Conservation (phyloP, 2,329 filamentous ascomycete species). For the Verticillium klebahnii region DNA sequence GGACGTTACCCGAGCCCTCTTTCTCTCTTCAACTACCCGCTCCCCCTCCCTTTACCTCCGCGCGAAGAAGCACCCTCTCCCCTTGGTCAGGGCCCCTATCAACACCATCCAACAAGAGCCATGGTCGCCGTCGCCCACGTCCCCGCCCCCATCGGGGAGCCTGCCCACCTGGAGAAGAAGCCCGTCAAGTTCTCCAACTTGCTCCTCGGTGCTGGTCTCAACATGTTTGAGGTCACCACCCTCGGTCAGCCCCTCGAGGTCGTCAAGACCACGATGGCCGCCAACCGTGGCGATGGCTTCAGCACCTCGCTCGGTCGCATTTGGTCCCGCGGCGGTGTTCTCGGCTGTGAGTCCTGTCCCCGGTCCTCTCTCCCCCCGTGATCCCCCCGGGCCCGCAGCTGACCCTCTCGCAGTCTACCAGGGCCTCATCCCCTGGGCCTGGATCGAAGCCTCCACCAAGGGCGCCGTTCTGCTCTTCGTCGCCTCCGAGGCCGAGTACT, state of each 20-base stretch:
- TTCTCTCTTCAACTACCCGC: not conserved
- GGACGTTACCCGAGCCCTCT: not conserved
- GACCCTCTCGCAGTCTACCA: conserved; percentile 73
- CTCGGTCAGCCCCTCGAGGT: conserved; percentile 85
- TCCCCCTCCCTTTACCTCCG: conserved; percentile 26
- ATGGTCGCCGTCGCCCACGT: conserved; percentile 59
- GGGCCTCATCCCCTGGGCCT: conserved; percentile 98
- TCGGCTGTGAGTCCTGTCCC: conserved; percentile 72
- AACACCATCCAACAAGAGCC: conserved; percentile 46
- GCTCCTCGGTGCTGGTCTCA: conserved; percentile 87
- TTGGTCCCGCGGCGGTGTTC: conserved; percentile 87
- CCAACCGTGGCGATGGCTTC: conserved; percentile 88
- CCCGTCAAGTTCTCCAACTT: conserved; percentile 99
- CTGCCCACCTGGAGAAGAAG: conserved; percentile 82
- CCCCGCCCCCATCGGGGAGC: conserved; percentile 41
- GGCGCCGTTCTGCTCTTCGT: conserved; percentile 98
- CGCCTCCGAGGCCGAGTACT: conserved; percentile 95
- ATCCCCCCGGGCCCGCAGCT: not conserved
- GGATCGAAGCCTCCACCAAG: conserved; percentile 99
- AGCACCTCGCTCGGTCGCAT: conserved; percentile 75
- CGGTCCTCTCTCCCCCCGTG: conserved; percentile 1
- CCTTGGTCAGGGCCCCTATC: conserved; percentile 96
- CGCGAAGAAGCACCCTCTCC: conserved; percentile 86
- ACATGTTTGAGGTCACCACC: conserved; percentile 82
- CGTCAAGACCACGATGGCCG: conserved; percentile 99